Conservation (phyloP, 805 yeast genomes). For the Teunomyces cretensis region DNA sequence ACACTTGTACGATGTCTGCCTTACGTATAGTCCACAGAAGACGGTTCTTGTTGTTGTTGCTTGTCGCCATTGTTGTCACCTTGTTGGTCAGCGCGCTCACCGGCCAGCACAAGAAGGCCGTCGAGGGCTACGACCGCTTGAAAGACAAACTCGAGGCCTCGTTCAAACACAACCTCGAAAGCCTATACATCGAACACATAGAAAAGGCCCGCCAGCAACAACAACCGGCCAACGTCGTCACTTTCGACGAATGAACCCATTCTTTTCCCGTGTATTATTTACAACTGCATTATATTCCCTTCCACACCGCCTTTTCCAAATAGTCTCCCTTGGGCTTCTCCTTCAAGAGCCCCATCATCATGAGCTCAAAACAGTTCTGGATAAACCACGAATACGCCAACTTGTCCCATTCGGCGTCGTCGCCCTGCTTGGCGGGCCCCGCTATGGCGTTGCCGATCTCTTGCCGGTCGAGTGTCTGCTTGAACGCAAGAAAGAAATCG, state of each 20-base stretch:
- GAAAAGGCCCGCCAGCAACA: not conserved
- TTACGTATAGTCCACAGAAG: not conserved
- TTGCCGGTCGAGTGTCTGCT: conserved; percentile 39
- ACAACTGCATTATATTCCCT: conserved; percentile 44
- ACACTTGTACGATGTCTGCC: not conserved
- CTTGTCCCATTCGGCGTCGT: conserved; percentile 55
- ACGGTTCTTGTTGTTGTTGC: not conserved
- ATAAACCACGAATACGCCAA: conserved; percentile 69
- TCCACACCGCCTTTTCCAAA: conserved; percentile 73
- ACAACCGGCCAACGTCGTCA: not conserved
- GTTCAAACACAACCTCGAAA: not conserved
- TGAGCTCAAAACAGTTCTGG: conserved; percentile 70
- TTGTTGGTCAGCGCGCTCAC: not conserved
- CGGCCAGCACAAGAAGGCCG: not conserved
- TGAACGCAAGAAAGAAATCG: conserved; percentile 67
- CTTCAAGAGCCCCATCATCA: conserved; percentile 65
- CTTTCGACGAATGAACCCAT: not conserved
- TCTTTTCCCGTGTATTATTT: not conserved
- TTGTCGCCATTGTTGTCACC: not conserved
- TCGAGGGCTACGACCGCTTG: not conserved
- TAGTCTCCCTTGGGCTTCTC: conserved; percentile 63
- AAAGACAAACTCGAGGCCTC: not conserved
- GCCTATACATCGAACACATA: not conserved
- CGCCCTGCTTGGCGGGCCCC: conserved; percentile 9
- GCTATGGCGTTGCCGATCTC: conserved; percentile 12